phyloP scores from a whole-genome alignment of 768 basidiomycete species.

The Rhizopogon roseolus region DNA sequence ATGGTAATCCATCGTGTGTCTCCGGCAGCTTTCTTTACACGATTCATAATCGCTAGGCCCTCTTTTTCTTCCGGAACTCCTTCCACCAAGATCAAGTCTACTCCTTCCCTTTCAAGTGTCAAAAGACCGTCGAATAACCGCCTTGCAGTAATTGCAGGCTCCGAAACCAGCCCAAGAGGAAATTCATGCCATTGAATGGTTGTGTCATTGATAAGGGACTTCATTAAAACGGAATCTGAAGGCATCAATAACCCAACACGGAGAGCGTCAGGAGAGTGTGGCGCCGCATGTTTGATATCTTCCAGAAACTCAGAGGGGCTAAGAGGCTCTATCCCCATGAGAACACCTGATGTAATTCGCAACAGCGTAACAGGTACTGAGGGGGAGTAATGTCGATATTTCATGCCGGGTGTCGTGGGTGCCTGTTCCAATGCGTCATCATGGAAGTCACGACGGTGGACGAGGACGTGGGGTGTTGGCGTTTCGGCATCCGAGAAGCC shows the following conservation, averaged over 20 bases:
- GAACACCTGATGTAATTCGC: slow-evolving; percentile 43
- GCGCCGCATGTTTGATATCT: slow-evolving; percentile 31
- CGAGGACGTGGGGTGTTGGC: slow-evolving; percentile 57
- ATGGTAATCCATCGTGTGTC: slow-evolving; percentile 33
- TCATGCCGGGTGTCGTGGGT: slow-evolving; percentile 98
- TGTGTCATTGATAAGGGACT: slow-evolving; percentile 21
- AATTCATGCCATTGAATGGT: slow-evolving; percentile 55
- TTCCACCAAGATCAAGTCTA: slow-evolving; percentile 82
- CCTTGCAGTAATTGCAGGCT: slow-evolving; percentile 69
- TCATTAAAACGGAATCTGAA: slow-evolving; percentile 45
- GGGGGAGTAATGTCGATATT: slow-evolving; percentile 96
- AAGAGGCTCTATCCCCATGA: slow-evolving; percentile 26
- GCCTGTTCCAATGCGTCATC: slow-evolving; percentile 66
- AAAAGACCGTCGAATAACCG: slow-evolving; percentile 86
- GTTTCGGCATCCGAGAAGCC: slow-evolving; percentile 27
- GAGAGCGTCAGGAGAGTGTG: neutral
- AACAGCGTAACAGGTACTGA: slow-evolving; percentile 80
- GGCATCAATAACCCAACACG: slow-evolving; percentile 70
- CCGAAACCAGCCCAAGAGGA: slow-evolving; percentile 41
- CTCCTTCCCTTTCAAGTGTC: slow-evolving; percentile 69
- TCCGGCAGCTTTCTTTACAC: slow-evolving; percentile 85
- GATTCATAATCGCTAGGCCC: slow-evolving; percentile 93
- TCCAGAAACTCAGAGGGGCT: slow-evolving; percentile 34
- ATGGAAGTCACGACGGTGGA: slow-evolving; percentile 73
- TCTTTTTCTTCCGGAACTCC: slow-evolving; percentile 75